Evolutionary conservation across 176 grass and related monocot genomes (phyloP), one percentile per base, ranked within the genome.

Genomic region (Triticum dicoccoides): DNA sequence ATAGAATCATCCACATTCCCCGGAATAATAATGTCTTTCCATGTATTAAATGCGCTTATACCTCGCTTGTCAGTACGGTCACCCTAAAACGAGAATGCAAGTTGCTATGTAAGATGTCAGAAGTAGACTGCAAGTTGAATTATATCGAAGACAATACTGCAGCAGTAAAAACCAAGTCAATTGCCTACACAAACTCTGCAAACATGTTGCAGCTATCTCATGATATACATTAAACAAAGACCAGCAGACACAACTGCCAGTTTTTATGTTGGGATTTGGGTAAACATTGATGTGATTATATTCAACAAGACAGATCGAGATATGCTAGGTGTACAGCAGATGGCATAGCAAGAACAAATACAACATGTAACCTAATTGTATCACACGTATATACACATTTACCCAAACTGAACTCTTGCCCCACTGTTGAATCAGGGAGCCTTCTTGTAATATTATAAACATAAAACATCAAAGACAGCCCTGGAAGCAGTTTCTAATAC

Each of bases 21-120:
- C 67, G 97, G 92, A 72, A 99, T 96, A 73, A 96, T 91, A 86
- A 96, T 94, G 88, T 96, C 94, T 91, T 98, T 96, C 93, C 93
- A 96, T 74, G 97, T 96, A 77, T 94, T 96, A 91, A 96, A 99
- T 87, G 97, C 97, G 77, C 90, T 98, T 77, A 70, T 88, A 65
- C 91, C 89, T 69, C 90, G 90, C 79, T 98, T 98, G 69, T 98
- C 97, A 5, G 96, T 98, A 75, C 85, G 94, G 70, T 98, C 97
- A 73, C 94, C 97, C 97, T 98, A 79, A 37, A 89, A 86, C 65
- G 49, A 80, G n/a, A 92, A 80, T 14, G 66, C 56, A 77, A 72
- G 11, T 75, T 24, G 11, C 6, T 61, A 80, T 75, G 42, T 77
- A 52, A 37, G 38, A 75, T 61, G 37, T 5, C 71, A 76, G 41